Conservation (phyloP, 2,329 filamentous ascomycete species). For the Cryphonectria carpinicola region DNA sequence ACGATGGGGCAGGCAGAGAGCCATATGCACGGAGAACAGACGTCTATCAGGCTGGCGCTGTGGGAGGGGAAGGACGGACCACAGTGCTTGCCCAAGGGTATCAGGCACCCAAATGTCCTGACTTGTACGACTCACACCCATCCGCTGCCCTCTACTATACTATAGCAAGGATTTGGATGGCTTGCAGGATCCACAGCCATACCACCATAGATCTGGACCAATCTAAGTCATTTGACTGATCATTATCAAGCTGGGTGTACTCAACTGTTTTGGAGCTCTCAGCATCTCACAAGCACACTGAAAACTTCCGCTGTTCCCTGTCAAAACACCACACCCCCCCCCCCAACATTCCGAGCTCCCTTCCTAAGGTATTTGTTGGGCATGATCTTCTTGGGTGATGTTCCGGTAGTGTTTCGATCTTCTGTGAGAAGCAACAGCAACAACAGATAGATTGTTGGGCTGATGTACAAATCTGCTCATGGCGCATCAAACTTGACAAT, state of each 20-base stretch:
- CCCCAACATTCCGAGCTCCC: no score
- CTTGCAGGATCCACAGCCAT: background rate
- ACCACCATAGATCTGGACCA: background rate
- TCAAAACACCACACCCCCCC: background rate
- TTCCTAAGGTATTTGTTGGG: background rate
- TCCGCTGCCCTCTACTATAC: background rate
- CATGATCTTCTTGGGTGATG: background rate
- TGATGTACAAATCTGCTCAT: no score
- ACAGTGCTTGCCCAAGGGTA: background rate
- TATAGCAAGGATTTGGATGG: background rate
- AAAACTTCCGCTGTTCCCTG: background rate
- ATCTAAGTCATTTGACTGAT: background rate
- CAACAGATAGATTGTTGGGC: background rate
- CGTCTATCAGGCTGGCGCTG: background rate
- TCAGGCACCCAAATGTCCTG: background rate
- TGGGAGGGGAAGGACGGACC: background rate
- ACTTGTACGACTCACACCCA: background rate
- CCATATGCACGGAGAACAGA: background rate
- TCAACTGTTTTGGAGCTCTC: background rate
- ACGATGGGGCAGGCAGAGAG: no score
- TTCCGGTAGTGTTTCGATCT: background rate
- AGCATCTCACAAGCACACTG: background rate
- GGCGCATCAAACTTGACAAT: no score
- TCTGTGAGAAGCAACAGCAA: background rate
- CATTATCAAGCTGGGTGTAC: background rate